Base-by-base conservation (phyloP, 2,329 filamentous ascomycete species). In the Chaetothyriales sp. region DNA sequence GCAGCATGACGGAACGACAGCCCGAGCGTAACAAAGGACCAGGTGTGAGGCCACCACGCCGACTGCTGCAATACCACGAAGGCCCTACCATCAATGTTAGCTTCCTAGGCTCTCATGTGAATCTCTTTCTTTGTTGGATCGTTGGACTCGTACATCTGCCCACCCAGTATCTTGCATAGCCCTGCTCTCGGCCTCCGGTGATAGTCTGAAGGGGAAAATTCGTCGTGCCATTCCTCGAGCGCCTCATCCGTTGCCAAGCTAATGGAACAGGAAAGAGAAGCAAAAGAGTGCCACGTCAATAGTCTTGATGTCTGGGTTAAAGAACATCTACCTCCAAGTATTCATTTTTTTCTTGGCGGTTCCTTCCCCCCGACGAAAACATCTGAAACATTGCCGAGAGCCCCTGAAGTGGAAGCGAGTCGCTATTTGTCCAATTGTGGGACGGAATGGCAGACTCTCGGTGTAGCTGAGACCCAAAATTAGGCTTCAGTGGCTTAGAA, bases 31-130 rank as follows among this genome's bases (percentile, higher is more conserved):
- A 47, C 73, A 71, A 46, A 76, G 70, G 9, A 70, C 68, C 29
- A 78, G 67, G 61, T 79, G 76, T 28, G 75, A 78, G 40, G 75
- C 59, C n/a, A 79, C 73, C 13, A 79, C 76, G 22, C 75, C 67
- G 19, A 76, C 64, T 3, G 77, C 77, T 43, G 76, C 76, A 49
- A 78, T 67, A 56, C 76, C 77, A 52, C 77, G 73, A 15, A 80
- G 70, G 58, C 77, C 77, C 77, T 79, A 29, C 45, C 18, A 45
- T 7, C 18, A n/a, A 13, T 18, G 44, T 53, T n/a, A 19, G 44
- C 45, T 20, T 33, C 29, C 1, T 2, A n/a, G 13, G 25, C 22
- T 43, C 25, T 47, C 20, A 43, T 48, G 29, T 37, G n/a, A 22
- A n/a, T n/a, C n/a, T n/a, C 19, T 33, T 18, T 15, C 13, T 37